Conservation (phyloP, 2,329 filamentous ascomycete species). For the Dothistroma septosporum region DNA sequence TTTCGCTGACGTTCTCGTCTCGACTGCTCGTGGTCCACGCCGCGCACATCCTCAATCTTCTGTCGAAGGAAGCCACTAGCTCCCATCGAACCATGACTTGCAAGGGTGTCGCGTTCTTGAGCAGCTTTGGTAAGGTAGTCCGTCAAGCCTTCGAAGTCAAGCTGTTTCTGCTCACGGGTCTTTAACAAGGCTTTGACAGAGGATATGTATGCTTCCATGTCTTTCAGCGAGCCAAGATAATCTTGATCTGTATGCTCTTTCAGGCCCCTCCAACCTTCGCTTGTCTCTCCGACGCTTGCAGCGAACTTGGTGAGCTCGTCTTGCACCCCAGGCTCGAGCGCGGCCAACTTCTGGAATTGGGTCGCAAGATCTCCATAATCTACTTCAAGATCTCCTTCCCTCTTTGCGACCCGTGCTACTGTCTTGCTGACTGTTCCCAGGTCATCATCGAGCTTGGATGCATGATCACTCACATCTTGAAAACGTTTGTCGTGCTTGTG, state of each 20-base stretch:
- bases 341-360: slow-evolving; percentile 91
- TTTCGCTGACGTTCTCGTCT: slow-evolving; percentile 83
- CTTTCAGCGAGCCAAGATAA: slow-evolving; percentile 84
- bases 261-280: slow-evolving; percentile 70
- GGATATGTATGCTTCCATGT: slow-evolving; percentile 93
- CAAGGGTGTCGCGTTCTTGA: slow-evolving; percentile 75
- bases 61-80: slow-evolving; percentile 84
- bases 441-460: slow-evolving; percentile 91
- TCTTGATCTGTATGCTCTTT: slow-evolving; percentile 93
- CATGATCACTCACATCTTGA: slow-evolving; percentile 86
- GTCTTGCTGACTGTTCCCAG: slow-evolving; percentile 91
- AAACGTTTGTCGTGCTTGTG: slow-evolving; percentile 94
- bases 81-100: slow-evolving; percentile 56
- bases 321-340: slow-evolving; percentile 83
- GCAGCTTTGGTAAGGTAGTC: slow-evolving; percentile 93
- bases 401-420: slow-evolving; percentile 81
- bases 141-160: slow-evolving; percentile 92
- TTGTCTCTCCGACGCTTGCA: slow-evolving; percentile 77
- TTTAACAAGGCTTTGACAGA: slow-evolving; percentile 84
- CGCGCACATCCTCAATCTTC: slow-evolving; percentile 94
- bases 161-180: slow-evolving; percentile 92
- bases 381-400: slow-evolving; percentile 79
- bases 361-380: slow-evolving; percentile 87
- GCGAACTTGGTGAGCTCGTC: slow-evolving; percentile 79
- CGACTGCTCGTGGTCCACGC: slow-evolving; percentile 91